Percentiles rank a stretch among this genome's conserved stretches.
These are phyloP conservation scores for Nitzschia palea DNA, from an alignment of 108 stramenopile species.

Conservation along the genomic window DNA sequence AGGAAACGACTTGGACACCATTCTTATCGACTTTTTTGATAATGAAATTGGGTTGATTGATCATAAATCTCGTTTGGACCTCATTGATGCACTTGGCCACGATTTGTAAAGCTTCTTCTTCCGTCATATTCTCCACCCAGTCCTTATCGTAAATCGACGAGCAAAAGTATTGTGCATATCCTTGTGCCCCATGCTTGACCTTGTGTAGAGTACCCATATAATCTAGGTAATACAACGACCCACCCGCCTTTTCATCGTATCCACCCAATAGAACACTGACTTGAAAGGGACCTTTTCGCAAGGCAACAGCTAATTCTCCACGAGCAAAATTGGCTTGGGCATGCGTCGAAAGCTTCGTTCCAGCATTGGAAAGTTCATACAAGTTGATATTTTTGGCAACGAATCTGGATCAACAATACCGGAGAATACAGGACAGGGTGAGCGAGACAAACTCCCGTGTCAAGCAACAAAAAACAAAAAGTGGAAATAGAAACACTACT, in stretches of 20 bases:
- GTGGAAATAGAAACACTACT: too few species aligned
- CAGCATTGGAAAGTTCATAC: conserved; percentile 93
- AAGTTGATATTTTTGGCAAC: conserved; percentile 91
- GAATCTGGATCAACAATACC: too few species aligned
- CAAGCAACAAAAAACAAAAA: background rate
- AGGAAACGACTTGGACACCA: conserved; percentile 77
- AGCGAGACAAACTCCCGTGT: background rate
- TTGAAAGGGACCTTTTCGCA: conserved; percentile 96
- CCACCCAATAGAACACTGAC: conserved; percentile 94
- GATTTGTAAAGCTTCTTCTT: conserved; percentile 84
- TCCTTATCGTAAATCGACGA: conserved; percentile 95
- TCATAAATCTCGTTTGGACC: conserved; percentile 90
- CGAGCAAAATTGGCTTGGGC: conserved; percentile 96
- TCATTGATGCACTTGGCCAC: conserved; percentile 89
- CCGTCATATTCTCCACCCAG: conserved; percentile 75
- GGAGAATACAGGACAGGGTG: too few species aligned
- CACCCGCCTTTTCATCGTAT: conserved; percentile 69
- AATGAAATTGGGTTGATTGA: conserved; percentile 93
- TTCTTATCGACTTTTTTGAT: conserved; percentile 93
- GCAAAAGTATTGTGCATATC: conserved; percentile 94
- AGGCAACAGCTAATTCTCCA: conserved; percentile 89
- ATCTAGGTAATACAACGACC: conserved; percentile 91
- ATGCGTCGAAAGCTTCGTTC: conserved; percentile 85
- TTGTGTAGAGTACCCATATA: conserved; percentile 89
- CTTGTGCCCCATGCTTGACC: conserved; percentile 83